Base-by-base conservation (phyloP, 208 protist species). In the Leishmania lainsoni region DNA sequence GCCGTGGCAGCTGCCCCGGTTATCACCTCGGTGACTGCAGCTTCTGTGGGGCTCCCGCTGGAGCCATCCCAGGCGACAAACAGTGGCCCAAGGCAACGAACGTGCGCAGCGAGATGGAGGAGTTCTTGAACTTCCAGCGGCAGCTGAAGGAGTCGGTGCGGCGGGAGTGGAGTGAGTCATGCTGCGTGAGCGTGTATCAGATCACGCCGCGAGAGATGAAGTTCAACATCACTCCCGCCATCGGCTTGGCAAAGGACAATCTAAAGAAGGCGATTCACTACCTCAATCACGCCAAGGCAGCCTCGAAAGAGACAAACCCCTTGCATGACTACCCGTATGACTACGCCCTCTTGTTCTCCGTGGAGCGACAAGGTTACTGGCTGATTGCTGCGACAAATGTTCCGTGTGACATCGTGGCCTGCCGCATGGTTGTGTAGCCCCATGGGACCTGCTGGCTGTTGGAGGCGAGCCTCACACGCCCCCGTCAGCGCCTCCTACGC, bases 341-440 rank as follows among this genome's bases (percentile, higher is more conserved):
- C 81, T 97, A 97, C 76, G 94, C 94, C 0, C 88, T 97, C 76
- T 79, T 97, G 8, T 96, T 94, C 78, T 96, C 92, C 1, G 83
- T 91, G 8, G 94, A 97, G 73, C 90, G 90, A 3, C 94, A 97
- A 75, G 93, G 92, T 0, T 97, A 92, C 82, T 97, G 93, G 91
- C 89, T 97, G 58, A 91, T 97, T 61, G 94, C 94, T 3, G 92
- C 90, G 6, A 93, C 86, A n/a, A 88, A 97, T 83, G 94, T 97
- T 0, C 94, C 94, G 39, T 97, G 94, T 51, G 94, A 97, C 77
- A 97, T 97, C 81, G 94, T 96, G 26, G 92, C 94, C 3, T 96
- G 93, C 78, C 85, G 94, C 73, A 93, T 90, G 83, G 80, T 88
- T 3, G 81, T 80, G n/a, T 87, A 77, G 35, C 0, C 48, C 17